phyloP scores from a whole-genome alignment of 208 protist species.

The Trypanosoma caninum region DNA sequence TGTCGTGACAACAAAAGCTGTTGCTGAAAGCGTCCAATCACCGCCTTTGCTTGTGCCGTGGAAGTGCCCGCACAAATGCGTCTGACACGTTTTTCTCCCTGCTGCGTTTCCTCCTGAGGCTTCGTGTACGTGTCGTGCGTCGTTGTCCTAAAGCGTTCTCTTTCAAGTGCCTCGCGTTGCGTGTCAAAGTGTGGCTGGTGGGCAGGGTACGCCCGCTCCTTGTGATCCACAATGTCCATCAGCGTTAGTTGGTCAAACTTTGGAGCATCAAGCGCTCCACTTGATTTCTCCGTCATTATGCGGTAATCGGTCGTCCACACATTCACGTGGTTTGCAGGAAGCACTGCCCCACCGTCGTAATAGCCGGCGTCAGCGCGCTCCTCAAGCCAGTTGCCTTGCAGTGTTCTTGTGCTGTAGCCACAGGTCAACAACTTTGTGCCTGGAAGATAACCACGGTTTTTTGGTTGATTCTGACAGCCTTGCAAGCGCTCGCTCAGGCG shows the following conservation, averaged over 20 bases:
- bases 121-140: constrained; percentile 8
- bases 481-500: constrained; percentile 81
- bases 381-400: constrained; percentile 87
- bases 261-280: background rate
- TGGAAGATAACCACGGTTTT: constrained; percentile 82
- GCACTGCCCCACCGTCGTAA: constrained; percentile 65
- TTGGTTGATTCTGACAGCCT: constrained; percentile 75
- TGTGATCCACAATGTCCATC: constrained; percentile 74
- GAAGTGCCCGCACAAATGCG: constrained; percentile 52
- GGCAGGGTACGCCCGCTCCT: constrained; percentile 62
- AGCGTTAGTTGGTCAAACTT: constrained; percentile 68
- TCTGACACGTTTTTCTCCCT: constrained; percentile 33
- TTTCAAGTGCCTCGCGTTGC: constrained; percentile 17
- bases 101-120: constrained; percentile 13
- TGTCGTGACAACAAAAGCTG: constrained; percentile 48
- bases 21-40: constrained; percentile 64
- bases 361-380: constrained; percentile 74
- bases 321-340: constrained; percentile 38
- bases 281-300: constrained; percentile 25
- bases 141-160: constrained; percentile 19
- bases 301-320: constrained; percentile 59
- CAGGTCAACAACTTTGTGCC: constrained; percentile 71
- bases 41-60: constrained; percentile 52
- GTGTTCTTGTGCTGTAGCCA: constrained; percentile 71
- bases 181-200: constrained; percentile 83